Base-by-base conservation (phyloP, 2,329 filamentous ascomycete species). In the Clonostachys sp. region DNA sequence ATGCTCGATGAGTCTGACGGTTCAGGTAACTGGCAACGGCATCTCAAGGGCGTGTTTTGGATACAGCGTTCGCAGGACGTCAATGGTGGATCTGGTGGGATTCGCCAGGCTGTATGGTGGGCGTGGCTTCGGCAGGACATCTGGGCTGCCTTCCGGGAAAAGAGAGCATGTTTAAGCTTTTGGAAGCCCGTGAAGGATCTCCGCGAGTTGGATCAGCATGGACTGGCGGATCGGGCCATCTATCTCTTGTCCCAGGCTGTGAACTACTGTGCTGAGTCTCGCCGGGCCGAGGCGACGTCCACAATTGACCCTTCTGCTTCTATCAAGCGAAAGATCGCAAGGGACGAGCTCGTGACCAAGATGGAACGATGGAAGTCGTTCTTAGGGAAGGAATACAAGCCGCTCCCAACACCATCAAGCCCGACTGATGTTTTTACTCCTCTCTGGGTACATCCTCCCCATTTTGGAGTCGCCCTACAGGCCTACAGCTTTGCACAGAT, bases 41-140 rank as follows among this genome's bases (percentile, higher is more conserved):
- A 84, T 56, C 65, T 84, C 4, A 77, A 81, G 54, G 80, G 81
- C 1, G 77, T 82, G 1, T 84, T 83, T 55, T 83, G 80, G 77
- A 84, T 84, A 39, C 80, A 83, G 53, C 66, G 79, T 12, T 78
- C 73, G 5, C 80, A 81, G 50, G 71, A 80, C 36, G 80, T 80
- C 46, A 70, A 83, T 49, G 81, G 78, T 3, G 77, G 77, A 46
- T 77, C 72, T 1, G 73, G 75, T 2, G 77, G 78, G 0, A 62
- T 84, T 0, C 67, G 75, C 38, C 72, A 77, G 50, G 74, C 78
- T 0, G 76, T 80, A 0, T 84, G 80, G 81, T 85, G 81, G 81
- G 73, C 75, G 2, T 84, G 80, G 81, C 65, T 84, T 9, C 68
- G 78, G 24, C 81, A 84, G 57, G 81, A 84, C 55, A 69, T 80